These are phyloP conservation scores for Plasmodium reichenowi DNA, from an alignment of 169 alveolate genomes.

Conservation along the genomic window DNA sequence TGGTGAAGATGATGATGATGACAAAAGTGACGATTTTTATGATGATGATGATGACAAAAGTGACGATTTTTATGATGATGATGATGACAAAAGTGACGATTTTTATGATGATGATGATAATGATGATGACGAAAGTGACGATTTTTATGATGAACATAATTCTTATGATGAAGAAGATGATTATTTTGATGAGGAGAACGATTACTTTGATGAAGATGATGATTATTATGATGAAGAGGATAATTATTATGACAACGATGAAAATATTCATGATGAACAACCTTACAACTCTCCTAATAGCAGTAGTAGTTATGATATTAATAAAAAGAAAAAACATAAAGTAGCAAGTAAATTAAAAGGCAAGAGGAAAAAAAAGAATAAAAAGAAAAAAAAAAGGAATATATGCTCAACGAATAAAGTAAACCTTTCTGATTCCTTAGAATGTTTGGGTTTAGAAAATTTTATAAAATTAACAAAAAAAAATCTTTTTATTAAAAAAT, in stretches of 20 bases:
- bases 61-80: too few relatives aligned
- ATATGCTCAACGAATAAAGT: neutral
- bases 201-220: too few relatives aligned
- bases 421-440: neutral
- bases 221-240: too few relatives aligned
- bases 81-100: neutral
- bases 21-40: neutral
- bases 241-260: too few relatives aligned
- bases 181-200: too few relatives aligned
- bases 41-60: neutral
- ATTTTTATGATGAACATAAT: too few relatives aligned
- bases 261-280: too few relatives aligned
- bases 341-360: neutral
- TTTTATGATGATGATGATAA: neutral
- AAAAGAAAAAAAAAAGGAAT: constrained; percentile 3
- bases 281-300: neutral
- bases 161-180: too few relatives aligned
- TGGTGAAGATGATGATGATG: too few relatives aligned
- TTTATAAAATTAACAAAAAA: constrained; percentile 9
- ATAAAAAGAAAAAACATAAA: neutral
- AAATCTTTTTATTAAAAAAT: neutral
- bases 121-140: neutral
- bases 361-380: neutral
- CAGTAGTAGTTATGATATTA: neutral
- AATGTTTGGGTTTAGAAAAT: constrained; percentile 2